A percentile compares a stretch with the other conserved stretches of the same genome.
Conservation (phyloP, 1,284 basidiomycete genomes). For the Salmacisia buchloeana region DNA sequence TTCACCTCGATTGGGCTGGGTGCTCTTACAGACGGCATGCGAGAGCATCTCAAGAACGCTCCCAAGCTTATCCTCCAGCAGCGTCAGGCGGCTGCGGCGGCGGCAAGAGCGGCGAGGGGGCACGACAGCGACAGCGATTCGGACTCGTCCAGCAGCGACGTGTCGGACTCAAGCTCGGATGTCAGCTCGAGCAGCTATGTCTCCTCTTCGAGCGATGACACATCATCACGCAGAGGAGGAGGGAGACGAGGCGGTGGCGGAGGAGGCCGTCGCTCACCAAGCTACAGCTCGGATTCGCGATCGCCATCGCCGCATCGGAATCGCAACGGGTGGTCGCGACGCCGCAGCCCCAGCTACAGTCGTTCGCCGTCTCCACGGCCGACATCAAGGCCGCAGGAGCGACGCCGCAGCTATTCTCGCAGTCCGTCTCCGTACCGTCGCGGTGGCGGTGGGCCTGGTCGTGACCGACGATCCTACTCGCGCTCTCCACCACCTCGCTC, state of each 20-base stretch:
- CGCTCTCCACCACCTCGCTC: constrained; percentile 1
- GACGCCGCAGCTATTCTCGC: too few relatives aligned
- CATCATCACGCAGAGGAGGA: background rate
- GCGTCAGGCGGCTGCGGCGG: constrained; percentile 57
- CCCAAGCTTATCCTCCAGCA: constrained; percentile 87
- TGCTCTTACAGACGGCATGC: constrained; percentile 86
- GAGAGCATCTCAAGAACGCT: constrained; percentile 91
- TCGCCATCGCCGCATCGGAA: constrained; percentile 9
- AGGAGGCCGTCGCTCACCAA: constrained; percentile 4
- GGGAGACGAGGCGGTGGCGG: background rate
- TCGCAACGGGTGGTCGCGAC: too few relatives aligned
- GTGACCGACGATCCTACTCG: background rate
- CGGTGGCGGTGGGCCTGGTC: constrained; percentile 11
- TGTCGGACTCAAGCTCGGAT: constrained; percentile 52
- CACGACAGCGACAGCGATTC: constrained; percentile 57
- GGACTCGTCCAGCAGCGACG: constrained; percentile 52
- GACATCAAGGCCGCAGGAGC: too few relatives aligned
- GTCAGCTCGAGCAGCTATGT: constrained; percentile 14
- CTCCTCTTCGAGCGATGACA: constrained; percentile 9
- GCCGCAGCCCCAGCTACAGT: too few relatives aligned
- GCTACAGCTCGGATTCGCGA: background rate
- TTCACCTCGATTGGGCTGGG: constrained; percentile 84
- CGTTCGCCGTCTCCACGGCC: too few relatives aligned
- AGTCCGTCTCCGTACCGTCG: constrained; percentile 37
- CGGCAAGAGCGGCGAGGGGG: constrained; percentile 67